Conservation (phyloP, 768 basidiomycete species). For the Lentinula detonsa region DNA sequence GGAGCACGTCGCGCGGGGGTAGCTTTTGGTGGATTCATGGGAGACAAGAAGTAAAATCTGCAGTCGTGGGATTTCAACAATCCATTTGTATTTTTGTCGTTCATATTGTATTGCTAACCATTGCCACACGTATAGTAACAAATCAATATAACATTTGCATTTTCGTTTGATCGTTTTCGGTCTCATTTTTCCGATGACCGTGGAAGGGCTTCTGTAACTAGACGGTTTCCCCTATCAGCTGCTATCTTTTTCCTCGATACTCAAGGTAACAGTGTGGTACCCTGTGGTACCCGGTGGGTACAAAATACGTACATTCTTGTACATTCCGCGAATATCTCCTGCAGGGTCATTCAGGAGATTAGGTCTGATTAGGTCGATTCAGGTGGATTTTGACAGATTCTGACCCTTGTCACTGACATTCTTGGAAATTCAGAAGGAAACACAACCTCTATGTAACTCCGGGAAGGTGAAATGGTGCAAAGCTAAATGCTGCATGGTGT, state of each 20-base stretch:
- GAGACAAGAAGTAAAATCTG: conserved; percentile 12
- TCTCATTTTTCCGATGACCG: not conserved
- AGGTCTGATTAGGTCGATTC: not conserved
- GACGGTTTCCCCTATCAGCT: too few species aligned
- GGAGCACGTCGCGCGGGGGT: conserved; percentile 3
- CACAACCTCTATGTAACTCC: too few species aligned
- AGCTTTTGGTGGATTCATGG: not conserved
- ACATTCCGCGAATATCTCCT: not conserved
- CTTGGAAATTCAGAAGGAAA: too few species aligned
- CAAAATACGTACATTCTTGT: too few species aligned
- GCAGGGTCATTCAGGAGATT: not conserved
- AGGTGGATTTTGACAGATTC: not conserved
- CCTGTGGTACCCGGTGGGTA: not conserved
- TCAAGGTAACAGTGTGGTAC: too few species aligned
- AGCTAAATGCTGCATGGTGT: not conserved
- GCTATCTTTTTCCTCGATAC: too few species aligned
- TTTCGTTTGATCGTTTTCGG: too few species aligned
- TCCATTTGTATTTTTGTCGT: conserved; percentile 21
- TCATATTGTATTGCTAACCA: conserved; percentile 3
- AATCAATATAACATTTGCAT: not conserved
- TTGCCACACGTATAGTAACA: not conserved
- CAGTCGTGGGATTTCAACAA: conserved; percentile 51
- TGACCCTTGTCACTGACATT: not conserved
- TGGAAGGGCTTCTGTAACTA: not conserved
- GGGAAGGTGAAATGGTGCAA: not conserved